phyloP scores from a whole-genome alignment of 208 protist genomes.

The Trypanosoma platydactyli region DNA sequence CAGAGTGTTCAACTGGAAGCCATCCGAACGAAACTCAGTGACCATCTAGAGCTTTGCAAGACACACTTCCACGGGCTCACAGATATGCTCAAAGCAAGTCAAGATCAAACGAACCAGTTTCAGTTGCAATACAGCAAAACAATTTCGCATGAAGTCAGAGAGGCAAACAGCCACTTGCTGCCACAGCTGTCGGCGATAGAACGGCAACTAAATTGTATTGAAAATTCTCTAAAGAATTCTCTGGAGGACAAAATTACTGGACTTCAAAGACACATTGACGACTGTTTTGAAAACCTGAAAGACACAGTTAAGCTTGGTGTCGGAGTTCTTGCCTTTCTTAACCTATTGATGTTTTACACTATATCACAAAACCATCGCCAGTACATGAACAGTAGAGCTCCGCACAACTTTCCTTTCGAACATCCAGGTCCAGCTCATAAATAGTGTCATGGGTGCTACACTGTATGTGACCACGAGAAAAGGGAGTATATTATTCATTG shows the following conservation, averaged over 20 bases:
- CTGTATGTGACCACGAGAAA: no score
- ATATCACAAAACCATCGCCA: conserved; percentile 35
- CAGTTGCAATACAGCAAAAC: conserved; percentile 26
- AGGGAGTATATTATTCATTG: no score
- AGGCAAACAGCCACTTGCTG: conserved; percentile 15
- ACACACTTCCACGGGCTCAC: conserved; percentile 27
- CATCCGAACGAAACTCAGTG: conserved; percentile 29
- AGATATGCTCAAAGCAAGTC: conserved; percentile 18
- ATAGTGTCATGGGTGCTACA: neutral
- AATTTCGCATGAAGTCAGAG: conserved; percentile 19
- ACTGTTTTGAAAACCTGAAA: conserved; percentile 32
- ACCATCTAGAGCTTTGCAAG: conserved; percentile 33
- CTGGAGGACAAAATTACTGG: conserved; percentile 10
- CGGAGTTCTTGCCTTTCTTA: conserved; percentile 28
- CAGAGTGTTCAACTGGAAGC: conserved; percentile 34
- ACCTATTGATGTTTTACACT: conserved; percentile 38
- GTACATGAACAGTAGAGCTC: conserved; percentile 11
- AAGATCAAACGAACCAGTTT: conserved; percentile 17
- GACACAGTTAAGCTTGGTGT: conserved; percentile 31
- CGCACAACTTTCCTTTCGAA: conserved; percentile 4
- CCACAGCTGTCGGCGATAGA: conserved; percentile 9
- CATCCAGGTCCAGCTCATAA: conserved; percentile 4
- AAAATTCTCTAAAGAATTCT: conserved; percentile 17
- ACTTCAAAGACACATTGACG: conserved; percentile 30
- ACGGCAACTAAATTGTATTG: conserved; percentile 14